Conservation (phyloP, 305 asterid genomes). For the Fraxinus ornus region DNA sequence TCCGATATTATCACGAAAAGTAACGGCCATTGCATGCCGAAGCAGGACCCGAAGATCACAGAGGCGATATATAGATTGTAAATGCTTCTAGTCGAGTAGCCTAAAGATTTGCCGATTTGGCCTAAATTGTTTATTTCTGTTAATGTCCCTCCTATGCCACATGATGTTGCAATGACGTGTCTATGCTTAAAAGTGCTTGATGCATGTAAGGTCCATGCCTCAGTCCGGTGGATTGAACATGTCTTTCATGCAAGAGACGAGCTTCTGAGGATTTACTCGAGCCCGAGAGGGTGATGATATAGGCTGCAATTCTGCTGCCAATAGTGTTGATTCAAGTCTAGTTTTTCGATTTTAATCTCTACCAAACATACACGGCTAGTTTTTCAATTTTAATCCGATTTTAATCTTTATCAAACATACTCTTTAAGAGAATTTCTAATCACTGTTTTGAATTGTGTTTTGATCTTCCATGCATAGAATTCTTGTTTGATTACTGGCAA, state of each 20-base stretch:
- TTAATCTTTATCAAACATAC: no score
- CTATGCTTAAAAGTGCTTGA: constrained; percentile 32
- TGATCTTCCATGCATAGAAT: neutral
- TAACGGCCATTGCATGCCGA: constrained; percentile 32
- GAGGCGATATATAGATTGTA: constrained; percentile 24
- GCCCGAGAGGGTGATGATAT: neutral
- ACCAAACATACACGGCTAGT: no score
- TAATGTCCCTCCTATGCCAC: constrained; percentile 26
- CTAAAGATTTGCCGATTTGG: constrained; percentile 29
- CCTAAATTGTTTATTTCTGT: constrained; percentile 16
- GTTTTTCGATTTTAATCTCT: no score
- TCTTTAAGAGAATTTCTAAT: neutral
- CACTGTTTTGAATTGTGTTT: neutral
- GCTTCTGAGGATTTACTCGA: neutral
- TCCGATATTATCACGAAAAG: constrained; percentile 35
- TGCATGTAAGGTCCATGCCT: constrained; percentile 19
- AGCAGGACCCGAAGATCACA: constrained; percentile 26
- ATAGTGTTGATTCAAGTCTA: neutral
- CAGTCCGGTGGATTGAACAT: constrained; percentile 23
- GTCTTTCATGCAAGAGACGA: constrained; percentile 15
- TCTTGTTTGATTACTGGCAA: constrained; percentile 24
- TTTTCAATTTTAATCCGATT: no score
- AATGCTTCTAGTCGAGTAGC: constrained; percentile 22
- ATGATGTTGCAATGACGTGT: constrained; percentile 28
- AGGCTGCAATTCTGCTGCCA: neutral